Evolutionary conservation across 495 filamentous ascomycete species (phyloP), one percentile per base, ranked within the genome.

Genomic region (Haplographium delicatum): DNA sequence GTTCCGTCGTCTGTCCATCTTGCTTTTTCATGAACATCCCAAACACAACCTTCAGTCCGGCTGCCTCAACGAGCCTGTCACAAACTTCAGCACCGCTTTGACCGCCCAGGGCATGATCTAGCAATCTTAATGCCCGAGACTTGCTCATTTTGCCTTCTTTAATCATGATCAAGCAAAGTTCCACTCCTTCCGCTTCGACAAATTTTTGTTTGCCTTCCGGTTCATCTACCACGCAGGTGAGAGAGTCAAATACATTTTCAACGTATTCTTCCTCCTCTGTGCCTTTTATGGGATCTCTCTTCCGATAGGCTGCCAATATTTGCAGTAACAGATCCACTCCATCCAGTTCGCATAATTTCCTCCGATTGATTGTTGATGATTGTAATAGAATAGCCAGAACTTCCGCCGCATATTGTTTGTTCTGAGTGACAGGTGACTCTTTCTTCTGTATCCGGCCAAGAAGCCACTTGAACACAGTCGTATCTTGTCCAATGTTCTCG

Each of bases 381-480:
- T 90, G 86, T 11, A 86, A 65, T 0, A 99, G 68, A 45, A 99
- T 95, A 2, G 91, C 86, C 13, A 99, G 71, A 11, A 97, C 75
- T 66, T 99, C 93, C 7, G 93, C 89, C 0, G 89, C 78, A 59
- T 97, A 99, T 63, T 96, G 93, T 63, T 91, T 96, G 65, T 99
- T 99, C 66, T 99, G 93, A 31, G 62, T 67, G 18, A 84, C 74
- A 0, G 72, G 71, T 5, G 66, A 68, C 62, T 90, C 85, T 42
- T 73, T 75, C 34, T 71, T 66, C 53, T 83, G 76, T 47, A 87
- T 81, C 16, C 94, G 79, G 20, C 73, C 69, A 13, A 95, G 67
- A 6, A 97, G 75, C 88, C 88, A 96, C 22, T 73, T 69, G 7
- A 96, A 64, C 5, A 95, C 62, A 5, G 69, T 69, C 0, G 81